Base-by-base conservation (phyloP, 176 grass and related monocot species). In the Otatea glauca region DNA sequence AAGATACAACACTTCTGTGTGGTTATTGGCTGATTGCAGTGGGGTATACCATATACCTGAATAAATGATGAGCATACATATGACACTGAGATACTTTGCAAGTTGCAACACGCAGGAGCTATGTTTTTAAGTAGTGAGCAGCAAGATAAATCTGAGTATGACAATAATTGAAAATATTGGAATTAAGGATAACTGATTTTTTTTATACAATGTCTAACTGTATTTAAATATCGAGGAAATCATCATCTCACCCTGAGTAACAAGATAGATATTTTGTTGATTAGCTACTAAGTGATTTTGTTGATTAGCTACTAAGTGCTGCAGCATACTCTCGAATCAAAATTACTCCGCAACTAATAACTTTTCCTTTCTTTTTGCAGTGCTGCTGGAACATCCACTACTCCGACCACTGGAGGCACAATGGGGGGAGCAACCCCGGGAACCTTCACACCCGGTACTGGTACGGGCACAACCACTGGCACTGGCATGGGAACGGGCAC, bases 381-480 rank as follows among this genome's bases (percentile, higher is more conserved):
- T 78, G 58, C 80, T 9, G 37, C 24, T 21, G 88, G 93, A 78
- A 92, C 85, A 48, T 62, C 87, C 13, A 87, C 55, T 18, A 95
- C 92, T 4, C 80, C 86, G 1, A 76, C 67, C 76, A 82, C 83
- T 50, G 78, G 83, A 74, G 88, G 85, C 32, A 61, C 83, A 21
- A 74, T 76, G 35, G 86, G 86, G 14, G 80, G 74, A 66, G 81
- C 66, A 65, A 86, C 89, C 9, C 17, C 73, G 24, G 85, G 88
- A 43, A 88, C 93, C 51, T 91, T 92, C 76, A 92, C 93, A 11
- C 93, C 93, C 0, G 84, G 88, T 1, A 59, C 80, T 18, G 91
- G 88, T 14, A 89, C 87, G 5, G 78, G 75, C 2, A 63, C 79
- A 13, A 72, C 47, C 47, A 48, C 67, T 0, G 82, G 75, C 39